Evolutionary conservation across 352 stramenopile species (phyloP), one percentile per base, ranked within the genome.

Genomic region (Pythium utonaiense): DNA sequence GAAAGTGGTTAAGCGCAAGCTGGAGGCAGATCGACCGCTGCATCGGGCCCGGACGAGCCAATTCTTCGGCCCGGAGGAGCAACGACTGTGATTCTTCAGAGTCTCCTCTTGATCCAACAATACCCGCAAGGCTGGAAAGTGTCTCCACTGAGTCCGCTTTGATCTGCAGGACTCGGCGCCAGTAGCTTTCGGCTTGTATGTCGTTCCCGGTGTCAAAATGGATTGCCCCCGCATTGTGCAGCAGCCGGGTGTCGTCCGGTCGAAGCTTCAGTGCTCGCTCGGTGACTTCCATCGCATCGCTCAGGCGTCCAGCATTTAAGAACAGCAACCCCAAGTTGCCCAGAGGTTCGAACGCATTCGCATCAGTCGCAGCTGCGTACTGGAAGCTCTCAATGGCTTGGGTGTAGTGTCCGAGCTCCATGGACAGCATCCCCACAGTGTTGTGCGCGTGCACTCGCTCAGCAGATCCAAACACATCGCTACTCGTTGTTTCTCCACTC

Each of bases 141-240:
- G 64, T 64, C 36, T 73, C 51, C 0, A 28, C 36, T 6, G 47
- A 36, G 14, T 9, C 22, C 12, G 64, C 48, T 52, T 71, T 33
- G 3, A 53, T 30, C 2, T 21, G 4, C 0, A 74, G 40, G 0
- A 59, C 57, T 5, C 31, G 53, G 12, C 63, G 4, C 61, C 57
- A 74, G 27, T 57, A 67, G 3, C 14, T 40, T 25, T 64, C 14
- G 3, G 71, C 53, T 27, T 62, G 40, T 2, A 41, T 28, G 6
- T 63, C 21, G 6, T 55, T 24, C 6, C 36, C 58, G 0, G 61
- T 33, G 0, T 38, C 25, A 14, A 67, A 48, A 3, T 69, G 50
- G 25, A 68, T 66, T 7, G 64, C 28, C 0, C 64, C 71, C 34
- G 64, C 59, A 48, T 78, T 78, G 54, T 75, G 67, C 8, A 71